These are phyloP conservation scores for Canna indica DNA, from an alignment of 176 grass and related monocot species.

Conservation along the genomic window DNA sequence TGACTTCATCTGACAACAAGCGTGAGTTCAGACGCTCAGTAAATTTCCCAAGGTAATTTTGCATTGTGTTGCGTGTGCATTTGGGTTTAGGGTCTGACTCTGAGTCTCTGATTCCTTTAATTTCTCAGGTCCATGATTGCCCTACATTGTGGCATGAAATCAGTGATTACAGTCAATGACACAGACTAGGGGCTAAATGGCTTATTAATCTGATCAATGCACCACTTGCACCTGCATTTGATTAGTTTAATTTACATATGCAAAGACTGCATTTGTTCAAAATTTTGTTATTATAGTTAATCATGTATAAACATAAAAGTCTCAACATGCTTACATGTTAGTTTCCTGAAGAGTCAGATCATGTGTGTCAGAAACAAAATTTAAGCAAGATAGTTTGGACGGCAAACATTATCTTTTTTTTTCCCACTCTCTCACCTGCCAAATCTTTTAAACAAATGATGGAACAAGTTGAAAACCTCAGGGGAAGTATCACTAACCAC, in stretches of 20 bases:
- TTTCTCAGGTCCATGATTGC: conserved; percentile 5
- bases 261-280: background rate
- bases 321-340: background rate
- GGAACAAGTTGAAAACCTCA: background rate
- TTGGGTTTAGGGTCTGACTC: background rate
- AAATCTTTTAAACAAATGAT: background rate
- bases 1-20: background rate
- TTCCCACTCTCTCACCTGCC: background rate
- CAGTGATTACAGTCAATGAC: conserved; percentile 1
- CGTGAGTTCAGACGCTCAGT: background rate
- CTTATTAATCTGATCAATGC: background rate
- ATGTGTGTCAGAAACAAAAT: background rate
- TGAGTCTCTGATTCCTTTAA: background rate
- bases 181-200: background rate
- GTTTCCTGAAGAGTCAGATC: background rate
- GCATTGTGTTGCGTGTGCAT: background rate
- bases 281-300: background rate
- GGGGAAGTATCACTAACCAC: background rate
- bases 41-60: background rate
- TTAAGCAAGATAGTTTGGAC: background rate
- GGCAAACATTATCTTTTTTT: background rate
- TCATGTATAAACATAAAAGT: background rate
- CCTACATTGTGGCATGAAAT: conserved; percentile 7
- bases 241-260: background rate
- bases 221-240: background rate